A percentile compares a stretch with the other conserved stretches of the same genome.
phyloP scores from a whole-genome alignment of 352 stramenopile genomes.

The Phytophthora colocasiae region DNA sequence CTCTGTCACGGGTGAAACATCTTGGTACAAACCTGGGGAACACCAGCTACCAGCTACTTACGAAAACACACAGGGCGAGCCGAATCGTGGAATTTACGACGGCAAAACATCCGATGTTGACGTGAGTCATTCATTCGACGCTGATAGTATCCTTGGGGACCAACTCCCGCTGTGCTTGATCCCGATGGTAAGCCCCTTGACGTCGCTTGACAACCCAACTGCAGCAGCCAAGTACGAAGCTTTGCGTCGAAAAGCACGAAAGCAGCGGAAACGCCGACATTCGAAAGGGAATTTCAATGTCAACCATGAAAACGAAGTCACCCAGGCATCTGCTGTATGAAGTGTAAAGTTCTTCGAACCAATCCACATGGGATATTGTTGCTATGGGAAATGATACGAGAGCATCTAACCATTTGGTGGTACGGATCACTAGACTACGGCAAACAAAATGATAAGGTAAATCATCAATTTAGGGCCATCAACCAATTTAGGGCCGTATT shows the following conservation, averaged over 20 bases:
- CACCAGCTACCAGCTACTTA: constrained; percentile 1
- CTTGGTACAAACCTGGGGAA: constrained; percentile 51
- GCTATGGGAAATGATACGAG: constrained; percentile 9
- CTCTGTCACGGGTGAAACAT: constrained; percentile 52
- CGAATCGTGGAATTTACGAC: constrained; percentile 4
- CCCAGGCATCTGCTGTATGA: not conserved
- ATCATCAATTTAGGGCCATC: too few species aligned
- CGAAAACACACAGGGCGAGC: not conserved
- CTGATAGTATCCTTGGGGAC: constrained; percentile 33
- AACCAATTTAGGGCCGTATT: too few species aligned
- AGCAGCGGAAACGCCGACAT: constrained; percentile 21
- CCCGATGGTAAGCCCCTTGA: constrained; percentile 71
- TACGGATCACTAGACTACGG: constrained; percentile 18
- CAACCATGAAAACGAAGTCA: not conserved
- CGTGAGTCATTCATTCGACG: not conserved
- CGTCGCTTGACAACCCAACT: constrained; percentile 69
- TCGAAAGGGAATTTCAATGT: constrained; percentile 9
- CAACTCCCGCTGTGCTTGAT: constrained; percentile 70
- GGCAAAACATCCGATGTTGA: constrained; percentile 18
- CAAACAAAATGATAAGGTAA: too few species aligned
- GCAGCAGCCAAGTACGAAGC: constrained; percentile 61
- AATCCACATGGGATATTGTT: too few species aligned
- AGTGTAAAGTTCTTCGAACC: not conserved
- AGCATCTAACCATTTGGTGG: constrained; percentile 30
- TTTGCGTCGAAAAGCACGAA: constrained; percentile 48